Base-by-base conservation (phyloP, 371 early-diverging fungal species). In the Mucor ambiguus region DNA sequence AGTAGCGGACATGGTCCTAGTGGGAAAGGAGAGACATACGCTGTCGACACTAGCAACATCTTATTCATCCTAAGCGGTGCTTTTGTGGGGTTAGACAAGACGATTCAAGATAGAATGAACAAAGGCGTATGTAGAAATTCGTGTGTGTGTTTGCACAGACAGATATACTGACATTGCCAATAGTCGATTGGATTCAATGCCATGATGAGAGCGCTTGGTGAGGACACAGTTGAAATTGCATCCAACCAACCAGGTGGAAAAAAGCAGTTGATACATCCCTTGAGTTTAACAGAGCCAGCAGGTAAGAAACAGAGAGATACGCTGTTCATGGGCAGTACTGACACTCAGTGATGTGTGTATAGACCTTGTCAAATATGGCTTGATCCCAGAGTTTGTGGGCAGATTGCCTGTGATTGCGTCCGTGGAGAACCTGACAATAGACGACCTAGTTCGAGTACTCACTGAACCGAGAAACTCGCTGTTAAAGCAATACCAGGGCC, bases 311-410 rank as follows among this genome's bases (percentile, higher is more conserved):
- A n/a, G n/a, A n/a, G n/a, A n/a, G n/a, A n/a, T n/a, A n/a, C n/a
- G n/a, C n/a, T n/a, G n/a, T n/a, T n/a, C n/a, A n/a, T 24, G 38
- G 20, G 26, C 32, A 5, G 43, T 30, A 38, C n/a, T 22, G 7
- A 4, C 26, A 14, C 37, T 14, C 14, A 14, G 5, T 22, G 26
- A 37, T 20, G 9, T 3, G n/a, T n/a, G n/a, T 28, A 12, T 68
- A 80, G 96, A 96, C 76, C 74, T 96, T 61, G 89, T 94, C 64
- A 87, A 91, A 62, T 96, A 89, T 74, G 96, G 96, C 1, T 69
- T 95, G 57, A 95, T 96, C 41, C 95, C 96, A 0, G 96, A 96
- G 75, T 94, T 96, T 66, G 88, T 95, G 49, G 95, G 95, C 41
- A 80, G 96, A 46, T 63, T 96, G 33, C 95, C 95, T 1, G 90